Conservation (phyloP, 176 grass and related monocot genomes). For the Pharus latifolius region DNA sequence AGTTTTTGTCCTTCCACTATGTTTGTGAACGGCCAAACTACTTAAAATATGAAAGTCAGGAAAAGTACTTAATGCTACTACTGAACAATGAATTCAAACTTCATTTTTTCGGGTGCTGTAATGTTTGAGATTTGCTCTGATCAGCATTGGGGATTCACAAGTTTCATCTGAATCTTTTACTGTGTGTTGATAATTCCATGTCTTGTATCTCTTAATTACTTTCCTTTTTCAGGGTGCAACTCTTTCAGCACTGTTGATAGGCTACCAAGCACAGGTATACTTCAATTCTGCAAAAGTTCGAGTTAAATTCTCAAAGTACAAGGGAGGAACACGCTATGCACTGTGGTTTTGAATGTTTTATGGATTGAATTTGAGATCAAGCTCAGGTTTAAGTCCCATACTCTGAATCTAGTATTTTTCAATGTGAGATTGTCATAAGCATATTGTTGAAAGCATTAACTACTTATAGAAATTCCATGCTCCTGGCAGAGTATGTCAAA, state of each 20-base stretch:
- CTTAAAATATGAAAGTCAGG: not conserved
- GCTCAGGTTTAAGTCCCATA: not conserved
- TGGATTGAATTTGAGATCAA: not conserved
- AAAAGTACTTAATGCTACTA: too few relatives aligned
- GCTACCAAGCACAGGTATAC: conserved; percentile 68
- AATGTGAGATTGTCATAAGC: too few relatives aligned
- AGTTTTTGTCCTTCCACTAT: too few relatives aligned
- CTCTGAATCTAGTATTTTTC: too few relatives aligned
- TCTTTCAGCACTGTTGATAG: conserved; percentile 62
- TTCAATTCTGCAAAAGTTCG: not conserved
- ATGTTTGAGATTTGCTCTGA: not conserved
- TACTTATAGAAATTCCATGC: not conserved
- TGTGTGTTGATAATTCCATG: not conserved
- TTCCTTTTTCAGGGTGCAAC: conserved; percentile 51
- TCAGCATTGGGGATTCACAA: not conserved
- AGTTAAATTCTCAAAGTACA: not conserved
- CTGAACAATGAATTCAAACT: too few relatives aligned
- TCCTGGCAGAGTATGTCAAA: not conserved
- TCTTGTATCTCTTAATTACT: not conserved
- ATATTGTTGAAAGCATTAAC: too few relatives aligned
- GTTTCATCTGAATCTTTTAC: not conserved
- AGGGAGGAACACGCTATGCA: not conserved
- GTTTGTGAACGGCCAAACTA: not conserved
- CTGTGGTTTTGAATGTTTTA: not conserved
- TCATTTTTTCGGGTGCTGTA: not conserved